Evolutionary conservation across 2,329 filamentous ascomycete species (phyloP), one percentile per base, ranked within the genome.

Genomic region (Fusarium falciforme): DNA sequence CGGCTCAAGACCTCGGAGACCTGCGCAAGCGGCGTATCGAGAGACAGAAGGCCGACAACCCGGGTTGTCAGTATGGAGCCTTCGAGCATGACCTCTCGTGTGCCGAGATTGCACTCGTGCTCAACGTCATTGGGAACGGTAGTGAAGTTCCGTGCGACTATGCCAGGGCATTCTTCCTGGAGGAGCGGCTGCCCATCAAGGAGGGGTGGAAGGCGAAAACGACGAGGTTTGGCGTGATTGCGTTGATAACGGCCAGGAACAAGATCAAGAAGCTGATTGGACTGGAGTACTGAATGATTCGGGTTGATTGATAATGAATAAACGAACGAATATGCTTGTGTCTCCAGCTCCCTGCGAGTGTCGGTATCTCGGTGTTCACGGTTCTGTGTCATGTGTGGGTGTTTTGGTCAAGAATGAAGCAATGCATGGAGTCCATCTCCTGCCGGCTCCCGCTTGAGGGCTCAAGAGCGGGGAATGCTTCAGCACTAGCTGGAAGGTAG

Each of bases 61-160:
- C 72, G 2, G 61, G 57, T 7, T 40, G 74, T n/a, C 25, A 38
- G 5, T 78, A 78, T 44, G 70, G 55, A 8, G 29, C 61, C 10
- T 63, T 66, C 11, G 64, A 78, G 42, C 74, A 73, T 20, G 62
- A 73, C 10, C 64, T 78, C 22, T 67, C 70, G 1, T 78, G 74
- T 17, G 64, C 67, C 27, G 76, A 78, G 47, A 77, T 78, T 42
- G 68, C 74, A 2, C 67, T 78, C 6, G 44, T 78, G 14, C 67
- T 78, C 11, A 68, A 71, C 14, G 65, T 76, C 4, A 69, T 78
- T 33, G 76, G 76, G 2, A 70, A 71, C 27, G 74, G 76, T 9
- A 54, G 68, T 0, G 61, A 49, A 9, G 35, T 77, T 8, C 52
- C 44, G 9, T 76, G 73, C n/a, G 62, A 33, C 7, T 76, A 74